Evolutionary conservation across 75 land plant genomes (phyloP).

Genomic region (Sequoia sempervirens): DNA sequence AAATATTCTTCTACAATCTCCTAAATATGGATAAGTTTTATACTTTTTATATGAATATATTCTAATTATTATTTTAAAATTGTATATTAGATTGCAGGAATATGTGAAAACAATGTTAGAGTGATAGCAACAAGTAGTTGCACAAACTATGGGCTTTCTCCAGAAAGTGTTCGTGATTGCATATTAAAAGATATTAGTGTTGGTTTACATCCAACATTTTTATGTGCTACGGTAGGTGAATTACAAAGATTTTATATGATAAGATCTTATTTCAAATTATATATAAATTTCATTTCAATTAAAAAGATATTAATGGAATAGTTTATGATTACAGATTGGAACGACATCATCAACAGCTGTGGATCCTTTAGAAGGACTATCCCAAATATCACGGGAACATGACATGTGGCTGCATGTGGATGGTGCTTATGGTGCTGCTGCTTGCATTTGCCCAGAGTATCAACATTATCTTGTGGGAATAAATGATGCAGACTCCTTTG

Average conservation of each 20-base stretch:
- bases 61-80: no score
- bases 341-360: conserved; percentile 86
- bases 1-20: no score
- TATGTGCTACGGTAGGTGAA: conserved; percentile 24
- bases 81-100: conserved; percentile 57
- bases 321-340: conserved; percentile 49
- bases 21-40: no score
- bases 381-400: conserved; percentile 40
- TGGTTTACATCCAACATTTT: conserved; percentile 50
- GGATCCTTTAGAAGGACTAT: conserved; percentile 61
- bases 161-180: conserved; percentile 37
- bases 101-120: not conserved
- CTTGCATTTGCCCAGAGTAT: no score
- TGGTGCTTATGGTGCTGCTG: no score
- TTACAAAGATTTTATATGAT: conserved; percentile 45
- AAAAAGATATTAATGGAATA: no score
- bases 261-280: no score
- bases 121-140: conserved; percentile 1
- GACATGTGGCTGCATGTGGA: no score
- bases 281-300: not conserved
- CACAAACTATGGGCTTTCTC: conserved; percentile 28
- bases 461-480: no score
- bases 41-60: no score
- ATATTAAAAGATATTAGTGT: conserved; percentile 35
- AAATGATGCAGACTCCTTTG: conserved; percentile 8